Percentiles rank a stretch among this genome's conserved stretches.
Conservation (phyloP, 257 asterid genomes). For the Solanum stenotomum region DNA sequence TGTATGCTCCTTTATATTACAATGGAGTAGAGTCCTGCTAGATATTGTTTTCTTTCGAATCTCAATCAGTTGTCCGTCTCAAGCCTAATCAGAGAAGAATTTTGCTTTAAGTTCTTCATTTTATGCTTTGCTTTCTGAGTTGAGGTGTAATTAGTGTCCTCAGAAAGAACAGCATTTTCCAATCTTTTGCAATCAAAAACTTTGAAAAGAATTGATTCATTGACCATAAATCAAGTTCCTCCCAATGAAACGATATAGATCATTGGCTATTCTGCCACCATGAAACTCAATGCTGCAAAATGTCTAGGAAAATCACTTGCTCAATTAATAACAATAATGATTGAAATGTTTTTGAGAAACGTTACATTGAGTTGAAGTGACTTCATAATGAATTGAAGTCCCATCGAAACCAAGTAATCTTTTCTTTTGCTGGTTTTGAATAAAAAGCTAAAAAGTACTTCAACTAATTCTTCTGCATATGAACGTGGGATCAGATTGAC, state of each 20-base stretch:
- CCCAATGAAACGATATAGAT: background rate
- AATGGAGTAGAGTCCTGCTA: background rate
- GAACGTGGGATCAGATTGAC: background rate
- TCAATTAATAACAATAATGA: background rate
- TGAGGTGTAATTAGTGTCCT: background rate
- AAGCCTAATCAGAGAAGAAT: background rate
- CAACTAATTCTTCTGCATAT: background rate
- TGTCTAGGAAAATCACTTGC: background rate
- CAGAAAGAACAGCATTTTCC: background rate
- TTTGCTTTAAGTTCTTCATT: background rate
- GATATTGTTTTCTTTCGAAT: background rate
- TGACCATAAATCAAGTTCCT: background rate
- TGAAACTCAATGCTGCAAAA: background rate
- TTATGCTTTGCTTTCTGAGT: background rate
- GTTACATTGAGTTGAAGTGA: background rate
- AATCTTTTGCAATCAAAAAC: background rate
- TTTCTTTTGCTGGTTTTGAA: background rate
- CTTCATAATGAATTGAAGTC: background rate
- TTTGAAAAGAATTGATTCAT: background rate
- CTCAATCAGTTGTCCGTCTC: background rate
- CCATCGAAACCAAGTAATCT: background rate
- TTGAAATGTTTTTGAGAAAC: background rate
- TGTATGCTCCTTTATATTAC: background rate
- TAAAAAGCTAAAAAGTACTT: background rate
- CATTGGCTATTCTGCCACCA: background rate